Evolutionary conservation across 192 early-diverging fungal genomes (phyloP).

Genomic region (Endogone sp.): DNA sequence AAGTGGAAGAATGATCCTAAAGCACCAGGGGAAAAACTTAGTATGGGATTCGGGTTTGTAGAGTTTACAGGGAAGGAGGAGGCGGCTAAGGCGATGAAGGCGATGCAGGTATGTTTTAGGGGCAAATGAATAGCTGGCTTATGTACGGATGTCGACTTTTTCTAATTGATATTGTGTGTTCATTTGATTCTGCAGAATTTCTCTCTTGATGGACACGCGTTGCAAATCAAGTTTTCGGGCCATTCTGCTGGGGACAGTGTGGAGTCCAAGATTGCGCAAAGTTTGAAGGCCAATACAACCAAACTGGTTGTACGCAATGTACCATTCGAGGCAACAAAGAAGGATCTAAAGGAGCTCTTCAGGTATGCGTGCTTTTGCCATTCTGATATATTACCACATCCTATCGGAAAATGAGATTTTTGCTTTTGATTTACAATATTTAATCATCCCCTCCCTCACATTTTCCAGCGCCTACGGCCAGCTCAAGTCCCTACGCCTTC

Average conservation of each 20-base stretch:
- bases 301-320: constrained; percentile 94
- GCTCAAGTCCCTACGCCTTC: constrained; percentile 91
- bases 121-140: too few relatives aligned
- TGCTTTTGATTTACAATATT: neutral
- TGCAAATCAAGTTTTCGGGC: constrained; percentile 91
- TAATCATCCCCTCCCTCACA: constrained; percentile 1
- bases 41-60: constrained; percentile 98
- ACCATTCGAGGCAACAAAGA: constrained; percentile 94
- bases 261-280: constrained; percentile 32
- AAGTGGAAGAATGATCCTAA: constrained; percentile 86
- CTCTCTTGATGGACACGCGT: constrained; percentile 81
- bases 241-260: constrained; percentile 43
- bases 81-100: constrained; percentile 79
- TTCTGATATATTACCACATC: too few relatives aligned
- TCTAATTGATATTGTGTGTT: neutral
- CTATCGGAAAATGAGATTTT: too few relatives aligned
- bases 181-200: constrained; percentile 37
- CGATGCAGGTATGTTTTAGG: constrained; percentile 78
- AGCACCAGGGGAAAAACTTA: constrained; percentile 68
- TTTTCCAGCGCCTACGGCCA: constrained; percentile 80
- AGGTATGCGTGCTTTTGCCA: constrained; percentile 37
- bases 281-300: constrained; percentile 43
- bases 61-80: constrained; percentile 83
- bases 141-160: neutral
- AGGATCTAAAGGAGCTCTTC: constrained; percentile 84